These are phyloP conservation scores for Neonectria neomacrospora DNA, from an alignment of 2,329 filamentous ascomycete genomes.

Conservation along the genomic window DNA sequence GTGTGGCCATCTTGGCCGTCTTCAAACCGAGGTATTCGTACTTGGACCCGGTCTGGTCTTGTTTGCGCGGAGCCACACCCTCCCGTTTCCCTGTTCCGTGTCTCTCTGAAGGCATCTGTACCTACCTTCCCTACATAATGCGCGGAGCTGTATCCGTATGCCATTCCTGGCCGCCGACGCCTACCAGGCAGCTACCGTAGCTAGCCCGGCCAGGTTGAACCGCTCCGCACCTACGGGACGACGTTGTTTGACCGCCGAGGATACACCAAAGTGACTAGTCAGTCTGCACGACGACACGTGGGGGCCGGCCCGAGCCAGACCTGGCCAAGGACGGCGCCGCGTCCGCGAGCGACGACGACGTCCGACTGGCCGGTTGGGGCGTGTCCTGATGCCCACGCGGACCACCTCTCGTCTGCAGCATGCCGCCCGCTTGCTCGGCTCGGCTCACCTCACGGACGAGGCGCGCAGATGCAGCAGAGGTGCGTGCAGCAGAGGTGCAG, in stretches of 20 bases:
- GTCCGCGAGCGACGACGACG: conserved; percentile 12
- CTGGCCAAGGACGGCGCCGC: conserved; percentile 21
- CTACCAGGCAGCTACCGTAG: not conserved
- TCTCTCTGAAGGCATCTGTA: not conserved
- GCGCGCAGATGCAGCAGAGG: conserved; percentile 6
- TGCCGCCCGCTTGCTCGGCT: conserved; percentile 19
- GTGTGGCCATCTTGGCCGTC: conserved; percentile 3
- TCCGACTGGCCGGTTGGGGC: conserved; percentile 24
- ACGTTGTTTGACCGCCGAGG: conserved; percentile 22
- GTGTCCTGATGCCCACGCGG: conserved; percentile 26
- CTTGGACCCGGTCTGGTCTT: not conserved
- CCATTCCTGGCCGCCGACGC: conserved; percentile 2
- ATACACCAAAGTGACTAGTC: conserved; percentile 38
- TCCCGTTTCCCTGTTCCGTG: not conserved
- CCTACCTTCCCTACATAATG: not conserved
- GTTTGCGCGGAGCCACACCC: conserved; percentile 9
- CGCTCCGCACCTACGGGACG: not conserved
- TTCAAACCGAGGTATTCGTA: not conserved
- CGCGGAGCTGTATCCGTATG: not conserved
- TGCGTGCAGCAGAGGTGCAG: not conserved
- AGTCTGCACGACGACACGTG: conserved; percentile 44
- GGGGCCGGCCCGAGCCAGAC: conserved; percentile 45
- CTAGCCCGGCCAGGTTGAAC: conserved; percentile 20
- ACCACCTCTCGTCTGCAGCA: conserved; percentile 31
- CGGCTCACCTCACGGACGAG: conserved; percentile 18